These are phyloP conservation scores for Peronospora farinosa DNA, from an alignment of 352 stramenopile genomes.

Conservation along the genomic window DNA sequence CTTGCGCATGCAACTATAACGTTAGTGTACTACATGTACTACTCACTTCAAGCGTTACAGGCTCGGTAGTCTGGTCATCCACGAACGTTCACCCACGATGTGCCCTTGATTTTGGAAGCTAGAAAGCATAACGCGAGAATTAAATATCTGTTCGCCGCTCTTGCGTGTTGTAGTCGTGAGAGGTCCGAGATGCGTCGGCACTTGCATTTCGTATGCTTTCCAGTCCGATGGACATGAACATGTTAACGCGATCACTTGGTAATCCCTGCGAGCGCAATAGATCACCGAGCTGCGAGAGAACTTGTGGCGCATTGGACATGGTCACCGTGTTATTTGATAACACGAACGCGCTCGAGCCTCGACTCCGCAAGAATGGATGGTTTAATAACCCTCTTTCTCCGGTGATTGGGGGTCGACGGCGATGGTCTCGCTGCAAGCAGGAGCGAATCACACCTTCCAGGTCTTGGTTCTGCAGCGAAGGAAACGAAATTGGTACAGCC, in stretches of 20 bases:
- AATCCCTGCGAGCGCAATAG: constrained; percentile 45
- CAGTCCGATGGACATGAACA: constrained; percentile 47
- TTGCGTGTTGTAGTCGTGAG: constrained; percentile 50
- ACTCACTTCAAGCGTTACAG: background rate
- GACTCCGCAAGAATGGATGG: constrained; percentile 73
- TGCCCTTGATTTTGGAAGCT: background rate
- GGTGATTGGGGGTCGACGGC: constrained; percentile 70
- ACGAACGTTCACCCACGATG: constrained; percentile 3
- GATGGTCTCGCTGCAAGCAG: constrained; percentile 83
- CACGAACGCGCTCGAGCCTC: constrained; percentile 17
- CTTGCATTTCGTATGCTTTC: constrained; percentile 28
- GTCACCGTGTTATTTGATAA: constrained; percentile 32
- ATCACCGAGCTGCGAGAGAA: constrained; percentile 45
- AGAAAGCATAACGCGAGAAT: constrained; percentile 5
- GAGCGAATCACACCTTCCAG: constrained; percentile 83
- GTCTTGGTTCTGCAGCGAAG: constrained; percentile 67
- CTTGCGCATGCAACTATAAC: background rate
- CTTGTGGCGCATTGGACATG: constrained; percentile 31
- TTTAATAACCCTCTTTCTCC: constrained; percentile 65
- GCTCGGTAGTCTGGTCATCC: background rate
- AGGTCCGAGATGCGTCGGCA: constrained; percentile 5
- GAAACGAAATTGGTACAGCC: constrained; percentile 87
- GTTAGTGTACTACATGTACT: no score
- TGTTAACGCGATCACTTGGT: constrained; percentile 36
- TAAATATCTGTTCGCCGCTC: constrained; percentile 66